phyloP scores from a whole-genome alignment of 2,329 filamentous ascomycete species.

The Nakataea oryzae region DNA sequence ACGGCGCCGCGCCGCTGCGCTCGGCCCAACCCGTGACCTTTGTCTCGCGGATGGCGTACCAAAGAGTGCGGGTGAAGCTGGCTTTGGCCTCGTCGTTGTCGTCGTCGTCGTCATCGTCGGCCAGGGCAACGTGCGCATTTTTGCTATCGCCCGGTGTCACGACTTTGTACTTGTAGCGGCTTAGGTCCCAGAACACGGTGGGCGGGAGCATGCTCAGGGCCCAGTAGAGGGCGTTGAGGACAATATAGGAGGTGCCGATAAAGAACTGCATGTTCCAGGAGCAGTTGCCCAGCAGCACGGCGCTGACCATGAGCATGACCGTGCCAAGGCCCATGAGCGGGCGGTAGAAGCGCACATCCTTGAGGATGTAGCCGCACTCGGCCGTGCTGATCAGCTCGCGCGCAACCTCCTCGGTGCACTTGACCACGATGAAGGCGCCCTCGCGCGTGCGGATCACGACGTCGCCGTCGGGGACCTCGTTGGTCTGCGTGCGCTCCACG shows the following conservation, averaged over 20 bases:
- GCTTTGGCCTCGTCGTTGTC: slow-evolving; percentile 28
- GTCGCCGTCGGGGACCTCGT: slow-evolving; percentile 41
- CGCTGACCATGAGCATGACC: slow-evolving; percentile 48
- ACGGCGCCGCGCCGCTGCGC: slow-evolving; percentile 38
- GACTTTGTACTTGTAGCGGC: slow-evolving; percentile 32
- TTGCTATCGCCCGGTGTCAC: slow-evolving; percentile 27
- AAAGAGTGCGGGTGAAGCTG: slow-evolving; percentile 45
- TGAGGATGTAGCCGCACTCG: slow-evolving; percentile 44
- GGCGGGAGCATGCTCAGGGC: slow-evolving; percentile 37
- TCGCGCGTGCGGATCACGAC: slow-evolving; percentile 52
- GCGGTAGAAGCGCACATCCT: slow-evolving; percentile 31
- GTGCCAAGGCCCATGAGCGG: slow-evolving; percentile 47
- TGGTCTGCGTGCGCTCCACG: slow-evolving; percentile 35
- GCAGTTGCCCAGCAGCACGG: slow-evolving; percentile 52
- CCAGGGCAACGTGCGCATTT: slow-evolving; percentile 20
- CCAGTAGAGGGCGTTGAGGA: slow-evolving; percentile 52
- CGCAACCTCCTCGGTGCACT: slow-evolving; percentile 48
- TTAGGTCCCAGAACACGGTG: slow-evolving; percentile 45
- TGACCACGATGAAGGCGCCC: slow-evolving; percentile 47
- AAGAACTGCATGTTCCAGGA: slow-evolving; percentile 50
- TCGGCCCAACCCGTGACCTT: slow-evolving; percentile 40
- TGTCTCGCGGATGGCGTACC: slow-evolving; percentile 48
- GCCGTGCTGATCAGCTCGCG: slow-evolving; percentile 52
- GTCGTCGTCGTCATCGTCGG: slow-evolving; percentile 5
- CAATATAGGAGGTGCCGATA: slow-evolving; percentile 45